Evolutionary conservation across 805 yeast genomes (phyloP), one percentile per base, ranked within the genome.

Genomic region (Kluyveromyces lactis): DNA sequence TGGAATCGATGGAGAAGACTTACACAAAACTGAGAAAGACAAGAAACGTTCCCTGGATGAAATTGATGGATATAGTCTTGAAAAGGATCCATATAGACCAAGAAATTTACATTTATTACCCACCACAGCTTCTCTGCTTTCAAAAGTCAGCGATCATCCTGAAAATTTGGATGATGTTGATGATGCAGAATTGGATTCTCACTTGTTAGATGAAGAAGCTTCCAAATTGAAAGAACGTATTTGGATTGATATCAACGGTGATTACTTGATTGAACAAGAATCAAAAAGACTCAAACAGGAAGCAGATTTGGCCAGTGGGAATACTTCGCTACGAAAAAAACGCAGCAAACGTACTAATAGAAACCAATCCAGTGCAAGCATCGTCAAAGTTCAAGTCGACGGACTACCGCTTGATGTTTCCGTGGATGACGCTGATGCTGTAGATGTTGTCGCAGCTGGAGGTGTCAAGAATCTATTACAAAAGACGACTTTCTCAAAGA

Each of bases 191-290:
- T 67, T 86, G 10, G 77, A 75, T 4, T 63, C 66, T 0, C 69
- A 79, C 26, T 53, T 85, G 31, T 66, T 92, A 35, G 70, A 74
- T 2, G 78, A 72, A 39, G 86, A 80, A 37, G 96, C 89, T 45
- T 71, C 79, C 9, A 70, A 65, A 41, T 56, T 81, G 46, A 92
- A 90, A 58, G 89, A 86, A 49, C 71, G 82, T 43, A 75, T 89
- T 3, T 92, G 98, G 97, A 78, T 83, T 39, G 89, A 92, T 2
- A 69, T 86, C 29, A 89, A 94, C 60, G 84, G 83, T 43, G 97
- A 89, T 21, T 92, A 76, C 55, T 63, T 92, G 40, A 57, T 86
- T 7, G 92, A 82, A 35, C 95, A 86, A 60, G 97, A 90, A 51
- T 75, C 77, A 49, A 87, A 86, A 54, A 67, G 89, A 45, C 67